Base-by-base conservation (phyloP, 2,329 filamentous ascomycete genomes). In the Aspergillus fumigatiaffinis region DNA sequence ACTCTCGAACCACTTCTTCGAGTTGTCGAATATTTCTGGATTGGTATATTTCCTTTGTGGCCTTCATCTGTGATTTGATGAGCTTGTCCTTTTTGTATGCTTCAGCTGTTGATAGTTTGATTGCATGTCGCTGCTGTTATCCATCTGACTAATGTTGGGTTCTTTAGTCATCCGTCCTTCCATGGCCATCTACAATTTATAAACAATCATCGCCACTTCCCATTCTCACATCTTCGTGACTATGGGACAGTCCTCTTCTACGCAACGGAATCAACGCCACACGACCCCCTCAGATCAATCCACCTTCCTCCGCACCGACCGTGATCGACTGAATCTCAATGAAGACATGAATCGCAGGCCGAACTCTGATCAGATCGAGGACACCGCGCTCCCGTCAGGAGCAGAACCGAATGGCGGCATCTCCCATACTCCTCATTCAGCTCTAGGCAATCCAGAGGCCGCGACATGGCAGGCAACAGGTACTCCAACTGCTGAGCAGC, bases 181-280 rank as follows among this genome's bases (percentile, higher is more conserved):
- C 60, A 72, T 73, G 70, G 70, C 68, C 64, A 64, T 68, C 63
- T 59, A 61, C 60, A 59, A 58, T 55, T 61, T 63, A 54, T 69
- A 66, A 69, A 57, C 58, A 59, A 55, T 60, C 59, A 59, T 60
- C 54, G 59, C 63, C 57, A 62, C 54, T 56, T 60, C 56, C 58
- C 53, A 51, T 56, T 55, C 48, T 58, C 58, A 51, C 49, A 51
- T 60, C 51, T 53, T 52, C 64, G 66, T 63, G 73, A 73, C 69
- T 74, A 77, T 77, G 75, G 75, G 75, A 69, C 75, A 77, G 66
- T 71, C 70, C 62, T 74, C 73, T 49, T 77, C 75, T 49, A 73
- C 73, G 32, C 73, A 75, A 66, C 68, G 72, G 68, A 64, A 72
- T 61, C 62, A 65, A 55, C 66, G 67, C 54, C 68, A 71, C 56